These are phyloP conservation scores for Inonotus obliquus DNA, from an alignment of 1,284 basidiomycete genomes.

Conservation along the genomic window DNA sequence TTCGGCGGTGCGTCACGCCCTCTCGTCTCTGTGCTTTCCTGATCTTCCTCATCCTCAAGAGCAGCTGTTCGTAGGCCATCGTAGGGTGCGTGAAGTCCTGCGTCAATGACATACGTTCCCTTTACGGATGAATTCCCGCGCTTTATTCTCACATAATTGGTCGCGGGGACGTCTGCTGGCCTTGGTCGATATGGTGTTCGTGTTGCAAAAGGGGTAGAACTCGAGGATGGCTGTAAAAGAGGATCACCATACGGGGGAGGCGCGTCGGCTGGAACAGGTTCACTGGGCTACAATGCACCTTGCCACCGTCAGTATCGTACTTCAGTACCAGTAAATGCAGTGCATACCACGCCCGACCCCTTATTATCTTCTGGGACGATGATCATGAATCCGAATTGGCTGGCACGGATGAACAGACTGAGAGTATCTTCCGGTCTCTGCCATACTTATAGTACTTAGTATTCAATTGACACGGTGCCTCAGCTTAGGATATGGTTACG, in stretches of 20 bases:
- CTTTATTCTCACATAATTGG: conserved; percentile 13
- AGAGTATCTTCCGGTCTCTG: no score
- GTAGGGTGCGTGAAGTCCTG: conserved; percentile 8
- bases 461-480: no score
- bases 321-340: neutral
- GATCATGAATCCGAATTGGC: no score
- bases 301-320: neutral
- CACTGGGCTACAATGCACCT: neutral
- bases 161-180: neutral
- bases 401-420: no score
- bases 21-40: neutral
- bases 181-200: neutral
- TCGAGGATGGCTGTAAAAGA: neutral
- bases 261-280: neutral
- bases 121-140: conserved; percentile 5
- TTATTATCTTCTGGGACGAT: no score
- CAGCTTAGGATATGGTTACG: no score
- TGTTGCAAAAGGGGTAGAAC: neutral
- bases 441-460: no score
- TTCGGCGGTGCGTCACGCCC: neutral
- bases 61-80: conserved; percentile 1
- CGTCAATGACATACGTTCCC: conserved; percentile 16
- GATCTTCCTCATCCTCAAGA: neutral
- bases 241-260: neutral
- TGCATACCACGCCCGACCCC: neutral